Conservation (phyloP, 257 asterid species). For the Craterostigma plantagineum region DNA sequence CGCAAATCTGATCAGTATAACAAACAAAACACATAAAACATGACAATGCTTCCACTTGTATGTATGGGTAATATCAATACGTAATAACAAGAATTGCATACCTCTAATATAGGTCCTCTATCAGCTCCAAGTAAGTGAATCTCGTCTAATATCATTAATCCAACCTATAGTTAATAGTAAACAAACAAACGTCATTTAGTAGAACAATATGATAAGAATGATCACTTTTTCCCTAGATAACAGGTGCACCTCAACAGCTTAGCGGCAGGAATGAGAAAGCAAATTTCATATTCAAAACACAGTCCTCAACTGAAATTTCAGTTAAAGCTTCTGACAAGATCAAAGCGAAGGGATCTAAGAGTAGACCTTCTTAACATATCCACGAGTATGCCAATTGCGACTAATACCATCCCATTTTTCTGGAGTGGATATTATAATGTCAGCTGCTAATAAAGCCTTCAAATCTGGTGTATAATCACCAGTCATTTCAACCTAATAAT, state of each 20-base stretch:
- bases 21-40: too few species aligned
- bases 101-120: constrained; percentile 99
- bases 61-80: background rate
- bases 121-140: constrained; percentile 98
- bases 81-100: constrained; percentile 13
- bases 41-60: too few species aligned
- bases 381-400: constrained; percentile 92
- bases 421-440: constrained; percentile 89
- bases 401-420: constrained; percentile 99
- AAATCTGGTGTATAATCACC: constrained; percentile 96
- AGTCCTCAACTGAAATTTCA: constrained; percentile 6
- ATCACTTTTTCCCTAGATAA: too few species aligned
- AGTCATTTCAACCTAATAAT: constrained; percentile 82
- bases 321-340: background rate
- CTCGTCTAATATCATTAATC: constrained; percentile 91
- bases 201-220: background rate
- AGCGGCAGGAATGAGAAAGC: background rate
- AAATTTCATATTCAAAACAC: constrained; percentile 4
- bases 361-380: constrained; percentile 82
- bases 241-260: too few species aligned
- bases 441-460: constrained; percentile 69
- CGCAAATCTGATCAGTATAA: too few species aligned
- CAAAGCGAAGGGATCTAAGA: background rate
- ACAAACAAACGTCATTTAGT: background rate
- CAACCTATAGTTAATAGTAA: constrained; percentile 46